Evolutionary conservation across 345 rosid species (phyloP), one percentile per base, ranked within the genome.

Genomic region (Boechera retrofracta): DNA sequence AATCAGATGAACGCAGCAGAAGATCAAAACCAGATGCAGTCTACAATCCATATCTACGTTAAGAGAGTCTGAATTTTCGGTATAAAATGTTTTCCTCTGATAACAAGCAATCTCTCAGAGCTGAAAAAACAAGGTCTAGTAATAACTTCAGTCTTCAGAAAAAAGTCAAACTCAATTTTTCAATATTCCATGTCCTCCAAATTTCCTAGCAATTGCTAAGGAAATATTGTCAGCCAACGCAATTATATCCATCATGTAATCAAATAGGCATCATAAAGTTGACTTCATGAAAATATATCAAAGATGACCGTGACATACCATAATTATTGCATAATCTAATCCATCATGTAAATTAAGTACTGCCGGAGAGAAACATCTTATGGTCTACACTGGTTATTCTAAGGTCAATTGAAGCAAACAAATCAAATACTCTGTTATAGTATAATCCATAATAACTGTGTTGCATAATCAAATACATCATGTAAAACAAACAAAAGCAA

Each of bases 1-100:
- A 62, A 67, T 52, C 36, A 79, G 16, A 31, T 63, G 31, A 11
- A 68, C 1, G 8, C 13, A 68, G 6, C 29, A 78, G 65, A 57
- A 33, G 5, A 71, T 15, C 67, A 66, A 66, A 74, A 47, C 31
- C 31, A 74, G 48, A 44, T 54, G 16, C 1, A 66, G 21, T 49
- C 15, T 66, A 0, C 24, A 66, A 57, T 9, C 36, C 72, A 66
- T 74, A 2, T 4, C 3, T 65, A 65, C 24, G 10, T 13, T 65
- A 32, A 15, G 18, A 55, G 35, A 31, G 32, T 28, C n/a, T 64
- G 51, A 51, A 28, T 6, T 18, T 52, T 16, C 2, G 2, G 6
- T 10, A 33, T 5, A 66, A 12, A 32, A 31, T 5, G 0, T 32
- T 65, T 65, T n/a, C 49, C 58, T 67, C 0, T 5, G 6, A 32